Percentiles rank a stretch among this genome's conserved stretches.
Evolutionary conservation across 176 grass and related monocot species (phyloP).

Genomic region (Cenchrus purpureus): DNA sequence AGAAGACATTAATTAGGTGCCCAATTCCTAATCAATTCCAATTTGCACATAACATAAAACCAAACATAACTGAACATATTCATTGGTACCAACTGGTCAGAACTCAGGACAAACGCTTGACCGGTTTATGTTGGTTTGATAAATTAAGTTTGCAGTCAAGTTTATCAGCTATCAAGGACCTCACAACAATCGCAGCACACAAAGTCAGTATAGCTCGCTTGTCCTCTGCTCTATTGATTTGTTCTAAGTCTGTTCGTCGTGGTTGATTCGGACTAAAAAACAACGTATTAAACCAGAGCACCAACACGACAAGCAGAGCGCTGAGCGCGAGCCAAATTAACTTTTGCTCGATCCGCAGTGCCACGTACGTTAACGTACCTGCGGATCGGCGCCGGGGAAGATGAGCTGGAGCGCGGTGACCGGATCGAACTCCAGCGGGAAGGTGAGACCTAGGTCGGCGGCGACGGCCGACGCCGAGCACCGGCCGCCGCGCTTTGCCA

Average conservation of each 20-base stretch:
- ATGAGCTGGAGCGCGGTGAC: slow-evolving; percentile 44
- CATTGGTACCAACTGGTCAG: neutral
- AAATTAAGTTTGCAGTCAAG: neutral
- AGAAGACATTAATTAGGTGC: too few relatives aligned
- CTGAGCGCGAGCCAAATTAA: neutral
- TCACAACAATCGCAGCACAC: neutral
- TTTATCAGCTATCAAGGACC: neutral
- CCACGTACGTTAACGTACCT: neutral
- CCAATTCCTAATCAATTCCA: too few relatives aligned
- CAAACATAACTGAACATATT: neutral
- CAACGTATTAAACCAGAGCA: neutral
- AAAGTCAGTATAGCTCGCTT: neutral
- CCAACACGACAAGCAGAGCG: neutral
- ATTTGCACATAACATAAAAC: too few relatives aligned
- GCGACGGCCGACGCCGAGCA: slow-evolving; percentile 3
- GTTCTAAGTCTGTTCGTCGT: neutral
- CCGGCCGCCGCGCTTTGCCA: slow-evolving; percentile 46
- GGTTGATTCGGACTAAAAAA: neutral
- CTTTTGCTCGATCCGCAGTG: neutral
- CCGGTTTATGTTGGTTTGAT: neutral
- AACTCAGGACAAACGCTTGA: neutral
- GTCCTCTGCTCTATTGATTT: neutral
- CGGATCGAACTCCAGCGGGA: slow-evolving; percentile 40
- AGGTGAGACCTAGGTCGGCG: slow-evolving; percentile 35
- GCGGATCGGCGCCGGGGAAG: slow-evolving; percentile 43